Conservation (phyloP, 345 rosid genomes). For the Eucalyptus curtisii region DNA sequence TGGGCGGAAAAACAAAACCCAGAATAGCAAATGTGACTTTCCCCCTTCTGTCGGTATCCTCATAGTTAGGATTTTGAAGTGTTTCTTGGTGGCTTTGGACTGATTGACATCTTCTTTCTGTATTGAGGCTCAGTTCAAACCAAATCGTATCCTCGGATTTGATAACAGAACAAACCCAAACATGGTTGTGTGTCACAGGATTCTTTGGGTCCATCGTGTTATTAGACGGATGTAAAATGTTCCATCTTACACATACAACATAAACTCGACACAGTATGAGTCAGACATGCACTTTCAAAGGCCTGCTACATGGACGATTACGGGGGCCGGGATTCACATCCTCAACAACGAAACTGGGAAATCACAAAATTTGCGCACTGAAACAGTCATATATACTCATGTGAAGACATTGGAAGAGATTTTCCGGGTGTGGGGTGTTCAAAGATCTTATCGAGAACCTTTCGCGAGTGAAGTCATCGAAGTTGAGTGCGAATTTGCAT, state of each 20-base stretch:
- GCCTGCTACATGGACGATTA: neutral
- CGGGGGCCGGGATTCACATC: neutral
- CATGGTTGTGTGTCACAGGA: neutral
- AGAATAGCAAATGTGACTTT: neutral
- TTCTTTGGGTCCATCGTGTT: neutral
- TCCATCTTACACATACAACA: neutral
- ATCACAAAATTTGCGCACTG: neutral
- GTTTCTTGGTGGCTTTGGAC: neutral
- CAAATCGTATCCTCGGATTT: neutral
- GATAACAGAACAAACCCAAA: neutral
- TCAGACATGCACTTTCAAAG: neutral
- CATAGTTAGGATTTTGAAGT: neutral
- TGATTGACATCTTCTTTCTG: neutral
- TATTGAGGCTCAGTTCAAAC: neutral
- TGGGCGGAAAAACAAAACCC: neutral
- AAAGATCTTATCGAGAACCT: neutral
- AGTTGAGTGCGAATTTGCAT: accelerated
- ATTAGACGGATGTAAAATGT: neutral
- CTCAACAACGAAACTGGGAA: neutral
- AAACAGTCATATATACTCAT: neutral
- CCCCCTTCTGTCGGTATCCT: neutral
- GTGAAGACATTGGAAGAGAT: neutral
- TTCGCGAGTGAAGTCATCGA: neutral
- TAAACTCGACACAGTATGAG: neutral
- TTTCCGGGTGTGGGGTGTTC: neutral